Percentiles rank a stretch among this genome's conserved stretches.
phyloP scores from a whole-genome alignment of 1,284 basidiomycete species.

The Stygiomarasmius scandens region DNA sequence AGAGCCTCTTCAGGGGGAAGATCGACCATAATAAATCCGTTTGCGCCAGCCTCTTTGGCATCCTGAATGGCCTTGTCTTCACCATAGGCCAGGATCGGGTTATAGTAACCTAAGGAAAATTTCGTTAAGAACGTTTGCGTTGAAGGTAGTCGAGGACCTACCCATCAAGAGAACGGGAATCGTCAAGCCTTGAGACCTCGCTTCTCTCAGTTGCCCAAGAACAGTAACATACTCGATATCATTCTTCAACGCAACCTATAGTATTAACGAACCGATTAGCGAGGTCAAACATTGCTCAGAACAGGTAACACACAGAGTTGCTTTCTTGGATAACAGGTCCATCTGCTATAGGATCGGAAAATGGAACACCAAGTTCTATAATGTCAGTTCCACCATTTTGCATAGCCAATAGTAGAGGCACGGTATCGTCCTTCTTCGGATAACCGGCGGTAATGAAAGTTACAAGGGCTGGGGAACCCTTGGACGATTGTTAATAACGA shows the following conservation, averaged over 20 bases:
- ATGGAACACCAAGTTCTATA: constrained; percentile 95
- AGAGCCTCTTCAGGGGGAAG: constrained; percentile 97
- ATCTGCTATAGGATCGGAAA: constrained; percentile 97
- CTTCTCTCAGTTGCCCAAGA: constrained; percentile 78
- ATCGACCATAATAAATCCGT: constrained; percentile 98
- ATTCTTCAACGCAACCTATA: constrained; percentile 81
- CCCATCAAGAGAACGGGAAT: constrained; percentile 94
- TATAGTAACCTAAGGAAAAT: constrained; percentile 87
- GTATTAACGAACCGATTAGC: constrained; percentile 3
- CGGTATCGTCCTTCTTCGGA: constrained; percentile 79
- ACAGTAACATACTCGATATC: constrained; percentile 78
- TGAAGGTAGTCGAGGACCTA: constrained; percentile 34
- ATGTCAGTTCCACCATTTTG: constrained; percentile 93
- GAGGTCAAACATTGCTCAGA: constrained; percentile 8
- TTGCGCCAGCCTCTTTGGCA: constrained; percentile 87
- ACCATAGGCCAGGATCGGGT: constrained; percentile 93
- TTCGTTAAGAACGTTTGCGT: constrained; percentile 4
- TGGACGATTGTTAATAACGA: constrained; percentile 4
- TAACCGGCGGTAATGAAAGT: constrained; percentile 94
- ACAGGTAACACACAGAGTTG: constrained; percentile 70
- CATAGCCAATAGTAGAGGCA: constrained; percentile 88
- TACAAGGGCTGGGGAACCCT: constrained; percentile 78
- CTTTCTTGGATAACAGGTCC: constrained; percentile 90
- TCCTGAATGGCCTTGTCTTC: constrained; percentile 93
- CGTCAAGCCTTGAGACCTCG: constrained; percentile 80